Conservation (phyloP, 148 eudicot genomes). For the Talinum fruticosum region DNA sequence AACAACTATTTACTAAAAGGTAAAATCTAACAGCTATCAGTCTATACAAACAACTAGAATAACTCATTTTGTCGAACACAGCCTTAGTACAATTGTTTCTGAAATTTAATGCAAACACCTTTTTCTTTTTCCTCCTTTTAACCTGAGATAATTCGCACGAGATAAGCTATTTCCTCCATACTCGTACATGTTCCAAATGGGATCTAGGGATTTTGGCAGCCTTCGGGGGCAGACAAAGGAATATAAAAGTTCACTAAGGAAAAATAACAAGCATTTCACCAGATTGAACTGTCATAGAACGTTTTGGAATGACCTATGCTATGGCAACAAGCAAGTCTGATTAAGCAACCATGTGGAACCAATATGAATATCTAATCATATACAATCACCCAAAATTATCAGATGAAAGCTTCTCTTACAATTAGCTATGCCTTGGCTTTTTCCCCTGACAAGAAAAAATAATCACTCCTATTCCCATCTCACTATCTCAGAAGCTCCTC, state of each 20-base stretch:
- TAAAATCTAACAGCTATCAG: too few species aligned
- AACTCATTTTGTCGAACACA: too few species aligned
- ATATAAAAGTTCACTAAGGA: not conserved
- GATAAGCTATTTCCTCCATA: too few species aligned
- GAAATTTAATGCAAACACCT: too few species aligned
- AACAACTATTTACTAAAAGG: too few species aligned
- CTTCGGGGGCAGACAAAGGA: not conserved
- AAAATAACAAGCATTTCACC: not conserved
- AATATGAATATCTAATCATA: slow-evolving; percentile 15
- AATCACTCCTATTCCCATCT: not conserved
- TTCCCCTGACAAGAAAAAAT: not conserved
- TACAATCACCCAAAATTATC: slow-evolving; percentile 12
- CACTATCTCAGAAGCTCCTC: slow-evolving; percentile 1
- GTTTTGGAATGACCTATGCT: not conserved
- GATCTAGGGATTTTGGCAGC: too few species aligned
- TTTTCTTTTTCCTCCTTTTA: too few species aligned
- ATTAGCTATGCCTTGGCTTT: not conserved
- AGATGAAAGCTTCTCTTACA: slow-evolving; percentile 2
- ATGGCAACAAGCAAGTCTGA: not conserved
- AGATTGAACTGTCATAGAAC: not conserved
- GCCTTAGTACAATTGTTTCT: too few species aligned
- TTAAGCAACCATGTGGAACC: not conserved
- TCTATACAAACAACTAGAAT: too few species aligned
- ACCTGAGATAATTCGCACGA: too few species aligned
- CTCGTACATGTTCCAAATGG: too few species aligned